Evolutionary conservation across 495 filamentous ascomycete genomes (phyloP), one percentile per base, ranked within the genome.

Genomic region (Aspergillus bridgeri): DNA sequence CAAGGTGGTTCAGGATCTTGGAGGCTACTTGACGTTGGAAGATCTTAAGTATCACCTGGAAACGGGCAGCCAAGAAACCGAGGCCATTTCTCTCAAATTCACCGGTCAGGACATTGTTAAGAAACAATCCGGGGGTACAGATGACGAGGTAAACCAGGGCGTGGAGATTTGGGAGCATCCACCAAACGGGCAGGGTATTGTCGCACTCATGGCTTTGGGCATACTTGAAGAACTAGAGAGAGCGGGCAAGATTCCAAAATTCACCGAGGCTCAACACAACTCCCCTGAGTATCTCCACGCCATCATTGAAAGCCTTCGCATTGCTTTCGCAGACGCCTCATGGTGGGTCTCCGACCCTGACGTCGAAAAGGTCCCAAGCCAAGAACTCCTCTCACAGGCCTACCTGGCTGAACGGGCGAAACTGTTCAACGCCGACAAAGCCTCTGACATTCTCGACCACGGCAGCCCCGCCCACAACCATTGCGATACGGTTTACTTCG

Each of bases 111-210:
- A 82, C 29, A 79, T 88, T 22, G 73, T 74, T 7, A 75, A 79
- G 42, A 77, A 81, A 59, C 68, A 76, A 48, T 59, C 67, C 20
- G 54, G 64, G 9, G 79, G 79, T 53, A 78, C 75, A 25, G 61
- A 70, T 29, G 74, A 73, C 23, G 70, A 77, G 33, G 60, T 74
- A 2, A 77, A 81, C 55, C 67, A 79, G 50, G 86, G 84, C n/a
- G 79, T 96, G 19, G 85, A 94, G 63, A 68, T 98, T 2, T 98
- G 92, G 92, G 94, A 98, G 61, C 92, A 96, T 72, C 91, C 94
- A 42, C 94, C 94, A n/a, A 98, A 97, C 73, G 92, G 95, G 0
- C 94, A 98, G 71, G 94, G 94, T 11, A 88, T 98, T 59, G 91
- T 98, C 0, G 95, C 94, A 5, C 79, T 98, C 42, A 95, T 98